Evolutionary conservation across 441 rosid species (phyloP).

Genomic region (Flueggea neowawraea): DNA sequence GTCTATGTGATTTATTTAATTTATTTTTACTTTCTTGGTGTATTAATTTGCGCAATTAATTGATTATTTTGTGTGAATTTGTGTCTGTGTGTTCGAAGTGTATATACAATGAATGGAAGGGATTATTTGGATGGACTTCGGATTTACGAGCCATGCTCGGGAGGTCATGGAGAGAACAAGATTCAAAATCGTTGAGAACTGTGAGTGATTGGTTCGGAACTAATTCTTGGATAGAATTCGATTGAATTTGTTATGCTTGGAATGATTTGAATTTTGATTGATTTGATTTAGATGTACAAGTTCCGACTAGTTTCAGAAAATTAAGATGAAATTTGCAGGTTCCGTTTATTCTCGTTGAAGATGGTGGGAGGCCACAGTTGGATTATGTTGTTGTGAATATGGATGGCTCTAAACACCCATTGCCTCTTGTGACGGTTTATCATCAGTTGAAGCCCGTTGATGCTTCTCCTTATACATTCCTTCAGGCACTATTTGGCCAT

Average conservation of each 20-base stretch:
- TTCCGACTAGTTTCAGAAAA: no score
- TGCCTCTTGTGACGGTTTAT: slow-evolving; percentile 81
- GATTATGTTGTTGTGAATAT: slow-evolving; percentile 57
- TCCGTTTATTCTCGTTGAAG: slow-evolving; percentile 75
- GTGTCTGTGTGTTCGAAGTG: slow-evolving; percentile 37
- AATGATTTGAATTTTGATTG: no score
- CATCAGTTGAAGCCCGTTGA: slow-evolving; percentile 72
- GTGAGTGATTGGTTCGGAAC: slow-evolving; percentile 27
- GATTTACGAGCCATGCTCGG: slow-evolving; percentile 62
- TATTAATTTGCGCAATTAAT: no score
- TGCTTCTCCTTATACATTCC: slow-evolving; percentile 72
- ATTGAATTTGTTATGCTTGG: no score
- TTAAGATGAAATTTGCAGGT: slow-evolving; percentile 34
- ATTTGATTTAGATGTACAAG: no score
- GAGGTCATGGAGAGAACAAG: slow-evolving; percentile 65
- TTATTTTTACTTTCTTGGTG: neutral
- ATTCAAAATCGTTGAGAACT: slow-evolving; percentile 48
- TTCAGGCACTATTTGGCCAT: slow-evolving; percentile 83
- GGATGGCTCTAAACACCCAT: slow-evolving; percentile 68
- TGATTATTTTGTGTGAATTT: neutral
- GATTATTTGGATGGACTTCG: slow-evolving; percentile 66
- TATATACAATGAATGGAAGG: slow-evolving; percentile 89
- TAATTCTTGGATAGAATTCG: no score
- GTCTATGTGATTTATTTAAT: slow-evolving; percentile 11
- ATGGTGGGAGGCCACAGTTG: slow-evolving; percentile 38